These are phyloP conservation scores for Colletotrichum caudatum DNA, from an alignment of 2,329 filamentous ascomycete species.

Conservation along the genomic window DNA sequence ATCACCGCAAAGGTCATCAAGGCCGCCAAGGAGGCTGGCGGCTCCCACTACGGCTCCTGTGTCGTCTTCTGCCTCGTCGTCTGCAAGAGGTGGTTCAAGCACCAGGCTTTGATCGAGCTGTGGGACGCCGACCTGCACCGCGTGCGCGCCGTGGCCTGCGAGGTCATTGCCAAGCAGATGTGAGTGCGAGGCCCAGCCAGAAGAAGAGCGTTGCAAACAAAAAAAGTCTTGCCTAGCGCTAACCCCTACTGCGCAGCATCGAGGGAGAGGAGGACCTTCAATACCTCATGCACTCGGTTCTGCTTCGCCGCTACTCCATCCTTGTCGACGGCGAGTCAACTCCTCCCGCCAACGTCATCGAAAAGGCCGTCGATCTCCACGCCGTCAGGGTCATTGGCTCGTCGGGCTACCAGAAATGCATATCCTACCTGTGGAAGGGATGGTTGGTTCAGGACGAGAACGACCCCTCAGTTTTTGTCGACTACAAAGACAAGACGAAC, in stretches of 20 bases:
- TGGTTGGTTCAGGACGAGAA: conserved; percentile 98
- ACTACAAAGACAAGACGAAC: conserved; percentile 86
- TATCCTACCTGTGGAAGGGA: conserved; percentile 91
- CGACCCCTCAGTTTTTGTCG: conserved; percentile 88
- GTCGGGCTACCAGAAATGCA: conserved; percentile 95
- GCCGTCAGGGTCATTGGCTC: conserved; percentile 89
- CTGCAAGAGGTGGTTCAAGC: conserved; percentile 78
- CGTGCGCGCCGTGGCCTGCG: conserved; percentile 83
- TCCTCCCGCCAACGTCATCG: conserved; percentile 85
- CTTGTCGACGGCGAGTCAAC: conserved; percentile 78
- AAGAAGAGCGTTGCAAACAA: neutral
- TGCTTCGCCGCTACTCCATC: conserved; percentile 91
- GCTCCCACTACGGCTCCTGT: conserved; percentile 78
- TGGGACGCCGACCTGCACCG: conserved; percentile 92
- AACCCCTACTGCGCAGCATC: conserved; percentile 66
- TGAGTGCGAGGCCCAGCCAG: neutral
- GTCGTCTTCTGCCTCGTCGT: conserved; percentile 88
- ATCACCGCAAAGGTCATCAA: conserved; percentile 84
- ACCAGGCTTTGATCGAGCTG: conserved; percentile 82
- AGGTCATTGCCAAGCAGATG: conserved; percentile 88
- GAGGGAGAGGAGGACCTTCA: conserved; percentile 83
- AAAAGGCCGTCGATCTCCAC: conserved; percentile 93
- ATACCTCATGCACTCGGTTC: conserved; percentile 82
- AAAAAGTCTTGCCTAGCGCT: neutral
- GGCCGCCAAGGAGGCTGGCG: conserved; percentile 86